These are phyloP conservation scores for Scheffersomyces titani DNA, from an alignment of 1,139 yeast genomes.

Conservation along the genomic window DNA sequence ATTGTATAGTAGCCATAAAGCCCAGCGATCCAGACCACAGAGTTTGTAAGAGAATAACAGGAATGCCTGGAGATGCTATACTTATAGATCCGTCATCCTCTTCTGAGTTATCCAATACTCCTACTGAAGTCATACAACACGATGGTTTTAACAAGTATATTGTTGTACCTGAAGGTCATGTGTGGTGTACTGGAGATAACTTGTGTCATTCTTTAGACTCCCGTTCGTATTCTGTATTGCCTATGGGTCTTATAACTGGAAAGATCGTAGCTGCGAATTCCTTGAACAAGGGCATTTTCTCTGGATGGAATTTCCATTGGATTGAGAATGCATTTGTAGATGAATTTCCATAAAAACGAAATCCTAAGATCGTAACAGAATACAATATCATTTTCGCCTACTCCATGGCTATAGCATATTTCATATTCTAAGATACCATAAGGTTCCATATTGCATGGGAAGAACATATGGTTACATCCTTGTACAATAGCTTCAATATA, in stretches of 20 bases:
- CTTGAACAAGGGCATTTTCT: conserved; percentile 33
- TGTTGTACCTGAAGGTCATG: conserved; percentile 83
- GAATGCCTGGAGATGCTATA: conserved; percentile 92
- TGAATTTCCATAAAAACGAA: conserved; percentile 8
- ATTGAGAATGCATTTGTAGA: conserved; percentile 44
- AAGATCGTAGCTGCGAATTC: conserved; percentile 73
- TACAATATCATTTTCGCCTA: neutral
- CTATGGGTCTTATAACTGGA: conserved; percentile 86
- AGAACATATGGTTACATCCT: neutral
- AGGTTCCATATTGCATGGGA: neutral
- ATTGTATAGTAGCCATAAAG: conserved; percentile 81
- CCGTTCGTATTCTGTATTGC: conserved; percentile 82
- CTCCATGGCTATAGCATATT: conserved; percentile 1
- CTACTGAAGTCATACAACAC: conserved; percentile 28
- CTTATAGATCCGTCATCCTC: conserved; percentile 77
- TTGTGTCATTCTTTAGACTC: conserved; percentile 88
- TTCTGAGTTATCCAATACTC: conserved; percentile 48
- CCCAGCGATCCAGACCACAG: conserved; percentile 87
- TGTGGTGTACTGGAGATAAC: conserved; percentile 97
- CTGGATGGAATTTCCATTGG: conserved; percentile 53
- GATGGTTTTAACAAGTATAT: conserved; percentile 61
- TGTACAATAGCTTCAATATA: neutral
- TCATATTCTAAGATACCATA: neutral
- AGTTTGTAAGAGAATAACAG: conserved; percentile 90
- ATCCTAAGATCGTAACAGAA: neutral